Base-by-base conservation (phyloP, 2,329 filamentous ascomycete species). In the Aspergillus ochraceus region DNA sequence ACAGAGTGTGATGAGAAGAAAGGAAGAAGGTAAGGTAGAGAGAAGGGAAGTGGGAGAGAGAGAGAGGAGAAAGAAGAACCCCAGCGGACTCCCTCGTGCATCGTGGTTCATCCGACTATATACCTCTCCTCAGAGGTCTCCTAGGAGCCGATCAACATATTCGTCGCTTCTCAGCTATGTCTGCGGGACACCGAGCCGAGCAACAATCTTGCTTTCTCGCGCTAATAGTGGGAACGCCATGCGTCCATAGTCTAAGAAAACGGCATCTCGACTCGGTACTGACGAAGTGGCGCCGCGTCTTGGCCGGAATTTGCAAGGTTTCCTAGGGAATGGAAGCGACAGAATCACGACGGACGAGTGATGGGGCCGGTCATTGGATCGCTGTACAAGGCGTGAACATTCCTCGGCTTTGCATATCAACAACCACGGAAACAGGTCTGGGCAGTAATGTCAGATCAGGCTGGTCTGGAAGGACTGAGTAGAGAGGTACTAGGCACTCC, bases 61-160 rank as follows among this genome's bases (percentile, higher is more conserved):
- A 46, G 53, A 57, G 24, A 57, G 39, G 45, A 55, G 36, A 42
- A 60, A 50, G 36, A 30, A 32, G 30, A 55, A 45, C 5, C 49
- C 12, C 11, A 22, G 10, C 19, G 6, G 10, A 9, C 2, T 8
- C 2, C 4, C 17, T 47, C 19, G 22, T 24, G 19, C 22, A 4
- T 47, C 22, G 45, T 19, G 47, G 19, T 24, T 32, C 45, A 57
- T 30, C 29, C 45, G 19, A 12, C 22, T 47, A 47, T 47, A 47
- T 42, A 54, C 32, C 47, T 47, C 45, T 9, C 10, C 19, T 22
- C 19, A 3, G 4, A n/a, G 10, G 17, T 22, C 46, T 32, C 32
- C 32, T 17, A 53, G 59, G 42, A 55, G 49, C 49, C 53, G 39
- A 60, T 58, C 56, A 61, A 63, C 59, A 61, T 60, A 61, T 24